phyloP scores from a whole-genome alignment of 2,329 filamentous ascomycete genomes.

The Shiraia sp. region DNA sequence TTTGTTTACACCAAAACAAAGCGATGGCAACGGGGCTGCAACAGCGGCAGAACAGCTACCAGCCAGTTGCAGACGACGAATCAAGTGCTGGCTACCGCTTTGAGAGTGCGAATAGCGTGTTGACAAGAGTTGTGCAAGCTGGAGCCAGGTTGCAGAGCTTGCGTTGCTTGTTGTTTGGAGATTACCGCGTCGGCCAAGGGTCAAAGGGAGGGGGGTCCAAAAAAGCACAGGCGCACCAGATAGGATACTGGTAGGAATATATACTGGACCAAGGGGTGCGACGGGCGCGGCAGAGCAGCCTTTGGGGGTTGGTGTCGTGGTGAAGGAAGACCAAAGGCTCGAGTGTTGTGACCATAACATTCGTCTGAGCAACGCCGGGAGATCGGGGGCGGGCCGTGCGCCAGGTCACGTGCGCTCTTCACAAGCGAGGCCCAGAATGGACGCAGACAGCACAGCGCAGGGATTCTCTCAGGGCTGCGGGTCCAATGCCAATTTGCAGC shows the following conservation, averaged over 20 bases:
- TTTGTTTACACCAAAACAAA: constrained; percentile 45
- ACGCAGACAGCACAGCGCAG: too few relatives aligned
- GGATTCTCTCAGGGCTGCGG: too few relatives aligned
- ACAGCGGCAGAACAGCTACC: background rate
- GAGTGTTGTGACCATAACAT: constrained; percentile 22
- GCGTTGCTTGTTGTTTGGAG: constrained; percentile 20
- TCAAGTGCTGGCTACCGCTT: background rate
- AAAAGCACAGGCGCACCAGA: constrained; percentile 5
- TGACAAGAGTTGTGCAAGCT: constrained; percentile 1
- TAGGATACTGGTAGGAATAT: constrained; percentile 20
- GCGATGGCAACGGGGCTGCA: constrained; percentile 16
- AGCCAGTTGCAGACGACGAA: background rate
- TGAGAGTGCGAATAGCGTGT: background rate
- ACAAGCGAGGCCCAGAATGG: background rate
- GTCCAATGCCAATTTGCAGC: too few relatives aligned
- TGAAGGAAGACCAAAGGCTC: constrained; percentile 10
- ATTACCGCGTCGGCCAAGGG: constrained; percentile 8
- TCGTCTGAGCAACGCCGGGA: constrained; percentile 20
- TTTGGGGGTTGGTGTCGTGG: constrained; percentile 30
- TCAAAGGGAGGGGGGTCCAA: constrained; percentile 12
- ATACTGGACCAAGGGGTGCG: constrained; percentile 19
- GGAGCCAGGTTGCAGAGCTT: constrained; percentile 3
- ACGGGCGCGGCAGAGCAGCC: constrained; percentile 20
- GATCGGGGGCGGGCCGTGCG: background rate
- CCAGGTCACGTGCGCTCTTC: background rate